Evolutionary conservation across 441 rosid genomes (phyloP).

Genomic region (Eugenia klotzschiana): DNA sequence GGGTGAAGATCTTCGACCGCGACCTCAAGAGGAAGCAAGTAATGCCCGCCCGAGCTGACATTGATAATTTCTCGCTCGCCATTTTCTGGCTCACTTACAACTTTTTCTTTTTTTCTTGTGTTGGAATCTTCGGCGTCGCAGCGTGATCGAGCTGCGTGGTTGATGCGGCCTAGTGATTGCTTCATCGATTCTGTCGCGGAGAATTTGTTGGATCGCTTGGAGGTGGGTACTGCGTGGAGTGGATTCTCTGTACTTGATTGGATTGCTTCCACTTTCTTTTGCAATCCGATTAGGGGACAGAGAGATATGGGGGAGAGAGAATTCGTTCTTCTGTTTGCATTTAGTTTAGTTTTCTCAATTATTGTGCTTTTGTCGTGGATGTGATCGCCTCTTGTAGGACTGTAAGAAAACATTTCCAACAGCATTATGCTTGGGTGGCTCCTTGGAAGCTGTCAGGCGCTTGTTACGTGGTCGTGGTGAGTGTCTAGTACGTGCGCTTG

Average conservation of each 20-base stretch:
- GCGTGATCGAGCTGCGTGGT: constrained; percentile 99
- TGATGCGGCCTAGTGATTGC: constrained; percentile 46
- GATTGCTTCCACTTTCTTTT: not conserved
- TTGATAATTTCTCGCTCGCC: not conserved
- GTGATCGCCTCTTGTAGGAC: constrained; percentile 32
- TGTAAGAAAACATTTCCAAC: constrained; percentile 74
- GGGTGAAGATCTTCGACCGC: constrained; percentile 72
- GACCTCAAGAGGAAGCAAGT: constrained; percentile 81
- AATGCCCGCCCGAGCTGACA: not conserved
- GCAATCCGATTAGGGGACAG: not conserved
- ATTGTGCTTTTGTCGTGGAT: not conserved
- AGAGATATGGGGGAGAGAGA: not conserved
- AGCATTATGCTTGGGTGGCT: constrained; percentile 80
- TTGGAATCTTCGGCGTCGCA: constrained; percentile 12
- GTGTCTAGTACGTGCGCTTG: constrained; percentile 3
- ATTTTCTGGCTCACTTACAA: not conserved
- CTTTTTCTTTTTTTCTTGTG: not conserved
- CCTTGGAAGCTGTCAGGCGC: constrained; percentile 52
- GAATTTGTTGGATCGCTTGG: constrained; percentile 76
- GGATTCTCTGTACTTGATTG: not conserved
- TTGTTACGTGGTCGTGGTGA: constrained; percentile 62
- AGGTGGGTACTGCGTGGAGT: constrained; percentile 24
- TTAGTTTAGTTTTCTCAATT: not conserved
- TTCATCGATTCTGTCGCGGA: constrained; percentile 87
- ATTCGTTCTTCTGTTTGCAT: not conserved